Evolutionary conservation across 2,329 filamentous ascomycete species (phyloP), one percentile per base, ranked within the genome.

Genomic region (Verticillium tricorpus): DNA sequence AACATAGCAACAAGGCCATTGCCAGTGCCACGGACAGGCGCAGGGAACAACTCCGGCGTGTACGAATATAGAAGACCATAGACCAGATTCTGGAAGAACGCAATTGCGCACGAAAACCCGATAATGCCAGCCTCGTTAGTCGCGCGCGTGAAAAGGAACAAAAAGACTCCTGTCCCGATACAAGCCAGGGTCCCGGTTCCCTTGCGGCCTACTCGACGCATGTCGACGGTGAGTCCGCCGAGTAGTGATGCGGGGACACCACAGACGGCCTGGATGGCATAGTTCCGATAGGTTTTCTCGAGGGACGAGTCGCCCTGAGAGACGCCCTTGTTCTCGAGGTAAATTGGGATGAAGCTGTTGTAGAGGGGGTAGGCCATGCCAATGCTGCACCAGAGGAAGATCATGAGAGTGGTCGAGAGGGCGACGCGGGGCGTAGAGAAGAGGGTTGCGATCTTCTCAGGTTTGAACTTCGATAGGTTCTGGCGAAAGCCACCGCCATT

Each of bases 351-450:
- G 45, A 73, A 86, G 77, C 69, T 69, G 66, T 86, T 86, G 71
- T 86, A 87, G 0, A 87, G 73, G 0, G 85, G 71, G 59, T 81
- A 86, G 0, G 79, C 83, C 14, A 87, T 77, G 5, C 85, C 85
- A 58, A 88, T 85, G 37, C 85, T 78, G 0, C 79, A 80, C 85
- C 85, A 87, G 15, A 87, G 73, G 0, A 80, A 55, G 15, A 85
- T 81, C 62, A 86, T 82, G 45, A 85, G 69, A 3, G 73, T 71
- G 0, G 84, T 87, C 5, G 82, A 82, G 62, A 80, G 77, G 6
- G 82, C 84, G 37, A 74, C 77, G 5, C 37, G 37, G 2, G 37
- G 37, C 0, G 79, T 84, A 0, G 80, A 75, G 62, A 87, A 88
- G 0, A 88, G 76, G 0, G 83, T 77, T 25, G 77, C 77, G n/a